Percentiles rank a stretch among this genome's conserved stretches.
These are phyloP conservation scores for Cystobasidium tubakii DNA, from an alignment of 768 basidiomycete species.

Conservation along the genomic window DNA sequence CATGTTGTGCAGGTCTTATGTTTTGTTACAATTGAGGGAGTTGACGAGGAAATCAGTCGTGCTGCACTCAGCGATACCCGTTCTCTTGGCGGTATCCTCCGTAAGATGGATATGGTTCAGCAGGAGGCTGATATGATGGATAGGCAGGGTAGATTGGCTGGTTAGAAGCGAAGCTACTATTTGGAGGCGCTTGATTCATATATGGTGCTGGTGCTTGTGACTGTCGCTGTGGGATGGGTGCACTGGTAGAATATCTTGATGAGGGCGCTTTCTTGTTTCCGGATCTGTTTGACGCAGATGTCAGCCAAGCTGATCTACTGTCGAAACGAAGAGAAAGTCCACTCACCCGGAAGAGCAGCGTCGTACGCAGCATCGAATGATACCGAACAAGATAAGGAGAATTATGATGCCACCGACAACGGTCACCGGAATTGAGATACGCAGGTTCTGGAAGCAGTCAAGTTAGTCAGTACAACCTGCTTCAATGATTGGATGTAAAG, in stretches of 20 bases:
- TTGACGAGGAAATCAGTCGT: no score
- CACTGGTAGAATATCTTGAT: neutral
- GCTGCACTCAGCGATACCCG: neutral
- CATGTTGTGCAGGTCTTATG: no score
- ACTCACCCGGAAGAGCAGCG: slow-evolving; percentile 30
- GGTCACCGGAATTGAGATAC: slow-evolving; percentile 72
- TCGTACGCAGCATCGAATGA: slow-evolving; percentile 48
- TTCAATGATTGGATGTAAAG: neutral
- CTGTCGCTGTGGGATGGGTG: neutral
- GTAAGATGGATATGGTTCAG: neutral
- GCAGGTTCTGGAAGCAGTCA: slow-evolving; percentile 61
- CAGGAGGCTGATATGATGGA: slow-evolving; percentile 1
- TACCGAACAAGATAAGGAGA: slow-evolving; percentile 57
- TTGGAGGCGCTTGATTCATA: slow-evolving; percentile 5
- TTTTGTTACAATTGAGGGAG: no score
- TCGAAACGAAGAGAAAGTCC: no score
- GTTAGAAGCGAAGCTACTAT: slow-evolving; percentile 9
- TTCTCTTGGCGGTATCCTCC: neutral
- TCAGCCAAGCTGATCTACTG: no score
- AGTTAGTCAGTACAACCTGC: neutral
- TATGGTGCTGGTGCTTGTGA: slow-evolving; percentile 1
- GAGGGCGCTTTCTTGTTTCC: slow-evolving; percentile 10
- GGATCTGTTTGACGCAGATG: neutral
- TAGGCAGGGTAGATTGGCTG: neutral
- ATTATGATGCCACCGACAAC: slow-evolving; percentile 63